Evolutionary conservation across 257 asterid species (phyloP).

Genomic region (Scutellaria baicalensis): DNA sequence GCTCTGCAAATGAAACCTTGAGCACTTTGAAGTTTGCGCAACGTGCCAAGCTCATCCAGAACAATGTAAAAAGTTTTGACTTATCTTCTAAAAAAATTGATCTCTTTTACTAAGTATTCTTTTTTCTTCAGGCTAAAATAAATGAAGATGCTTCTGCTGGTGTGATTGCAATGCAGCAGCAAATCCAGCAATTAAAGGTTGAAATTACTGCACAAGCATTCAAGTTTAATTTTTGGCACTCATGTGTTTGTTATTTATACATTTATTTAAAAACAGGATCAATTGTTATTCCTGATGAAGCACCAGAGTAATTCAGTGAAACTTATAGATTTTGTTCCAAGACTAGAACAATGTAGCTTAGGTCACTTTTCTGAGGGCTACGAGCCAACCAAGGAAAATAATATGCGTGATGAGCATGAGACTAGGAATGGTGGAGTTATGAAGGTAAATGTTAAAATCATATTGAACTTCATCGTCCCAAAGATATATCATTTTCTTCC

Average conservation of each 20-base stretch:
- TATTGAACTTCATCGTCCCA: neutral
- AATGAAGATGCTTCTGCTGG: constrained; percentile 85
- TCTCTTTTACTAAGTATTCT: constrained; percentile 9
- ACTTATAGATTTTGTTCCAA: constrained; percentile 21
- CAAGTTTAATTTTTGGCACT: constrained; percentile 13
- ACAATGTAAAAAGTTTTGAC: constrained; percentile 44
- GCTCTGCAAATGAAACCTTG: constrained; percentile 72
- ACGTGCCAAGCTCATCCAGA: constrained; percentile 84
- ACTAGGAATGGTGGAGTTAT: constrained; percentile 13
- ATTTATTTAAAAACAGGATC: constrained; percentile 50
- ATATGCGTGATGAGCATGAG: constrained; percentile 19
- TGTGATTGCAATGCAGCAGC: constrained; percentile 65
- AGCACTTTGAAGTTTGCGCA: constrained; percentile 89
- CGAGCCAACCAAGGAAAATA: constrained; percentile 27
- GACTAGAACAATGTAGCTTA: constrained; percentile 23
- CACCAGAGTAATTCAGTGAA: constrained; percentile 35
- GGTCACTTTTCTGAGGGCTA: constrained; percentile 27
- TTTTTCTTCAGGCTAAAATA: constrained; percentile 62
- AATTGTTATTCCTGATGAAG: constrained; percentile 63
- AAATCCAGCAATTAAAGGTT: constrained; percentile 73
- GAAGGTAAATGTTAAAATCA: constrained; percentile 29
- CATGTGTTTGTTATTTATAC: constrained; percentile 14
- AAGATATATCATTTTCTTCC: neutral
- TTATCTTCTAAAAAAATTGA: constrained; percentile 5
- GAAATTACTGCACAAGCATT: constrained; percentile 2